phyloP scores from a whole-genome alignment of 805 yeast genomes.

The Kuraishia borneana region DNA sequence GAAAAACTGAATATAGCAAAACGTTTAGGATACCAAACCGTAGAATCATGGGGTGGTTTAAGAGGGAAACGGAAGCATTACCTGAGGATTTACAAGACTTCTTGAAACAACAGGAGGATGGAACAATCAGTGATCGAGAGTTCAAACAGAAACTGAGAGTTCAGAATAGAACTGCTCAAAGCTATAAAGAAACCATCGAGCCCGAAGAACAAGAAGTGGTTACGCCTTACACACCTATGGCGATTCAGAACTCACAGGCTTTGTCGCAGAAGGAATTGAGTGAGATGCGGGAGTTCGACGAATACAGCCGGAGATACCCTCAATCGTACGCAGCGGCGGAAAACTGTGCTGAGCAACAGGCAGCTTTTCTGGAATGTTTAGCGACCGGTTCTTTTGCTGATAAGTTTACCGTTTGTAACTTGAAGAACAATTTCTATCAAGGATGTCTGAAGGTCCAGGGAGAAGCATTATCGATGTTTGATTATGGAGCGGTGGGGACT shows the following conservation, averaged over 20 bases:
- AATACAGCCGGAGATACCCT: conserved; percentile 16
- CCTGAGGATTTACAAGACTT: conserved; percentile 15
- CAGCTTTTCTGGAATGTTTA: conserved; percentile 15
- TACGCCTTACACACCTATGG: not conserved
- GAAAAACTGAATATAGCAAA: too few relatives aligned
- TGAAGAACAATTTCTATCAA: conserved; percentile 16
- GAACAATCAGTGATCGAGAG: conserved; percentile 18
- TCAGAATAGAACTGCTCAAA: not conserved
- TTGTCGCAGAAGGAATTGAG: conserved; percentile 8
- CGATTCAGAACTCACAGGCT: conserved; percentile 1
- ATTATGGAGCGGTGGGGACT: conserved; percentile 15
- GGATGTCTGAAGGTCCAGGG: conserved; percentile 19
- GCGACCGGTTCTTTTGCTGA: conserved; percentile 3
- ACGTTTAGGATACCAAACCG: too few relatives aligned
- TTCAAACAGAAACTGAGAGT: conserved; percentile 11
- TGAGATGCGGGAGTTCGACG: conserved; percentile 10
- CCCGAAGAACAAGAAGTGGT: not conserved
- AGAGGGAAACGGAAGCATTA: conserved; percentile 5
- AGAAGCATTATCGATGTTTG: conserved; percentile 19
- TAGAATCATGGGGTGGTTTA: conserved; percentile 3
- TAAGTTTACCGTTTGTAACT: conserved; percentile 7
- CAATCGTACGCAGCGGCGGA: conserved; percentile 15
- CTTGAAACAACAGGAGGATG: conserved; percentile 12
- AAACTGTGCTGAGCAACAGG: conserved; percentile 22
- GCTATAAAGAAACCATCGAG: not conserved